Conservation (phyloP, 129 eudicot species). For the Oenanthe sinensis region DNA sequence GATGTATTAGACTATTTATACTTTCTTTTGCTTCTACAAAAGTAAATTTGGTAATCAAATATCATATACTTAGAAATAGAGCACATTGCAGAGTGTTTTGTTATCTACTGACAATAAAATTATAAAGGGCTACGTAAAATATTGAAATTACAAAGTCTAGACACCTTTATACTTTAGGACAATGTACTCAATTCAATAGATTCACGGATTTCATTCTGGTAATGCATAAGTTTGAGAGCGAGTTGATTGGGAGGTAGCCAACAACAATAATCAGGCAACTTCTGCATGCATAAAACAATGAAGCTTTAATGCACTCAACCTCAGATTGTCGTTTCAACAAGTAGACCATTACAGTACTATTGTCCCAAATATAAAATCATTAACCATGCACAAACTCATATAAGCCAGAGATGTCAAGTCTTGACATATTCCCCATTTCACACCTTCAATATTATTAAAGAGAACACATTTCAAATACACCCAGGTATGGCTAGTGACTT, state of each 20-base stretch:
- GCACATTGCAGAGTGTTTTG: background rate
- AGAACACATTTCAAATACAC: background rate
- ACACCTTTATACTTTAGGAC: background rate
- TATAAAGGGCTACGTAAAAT: background rate
- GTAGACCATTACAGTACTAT: background rate
- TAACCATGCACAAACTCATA: background rate
- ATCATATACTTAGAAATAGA: background rate
- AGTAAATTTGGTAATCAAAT: background rate
- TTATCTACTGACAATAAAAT: background rate
- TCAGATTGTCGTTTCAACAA: background rate
- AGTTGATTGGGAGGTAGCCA: background rate
- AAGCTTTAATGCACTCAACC: background rate
- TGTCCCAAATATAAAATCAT: background rate
- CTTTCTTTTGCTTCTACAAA: background rate
- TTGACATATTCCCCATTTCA: background rate
- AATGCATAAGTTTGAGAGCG: background rate
- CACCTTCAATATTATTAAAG: background rate
- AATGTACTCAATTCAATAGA: background rate
- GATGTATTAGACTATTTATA: background rate
- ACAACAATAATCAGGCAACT: background rate
- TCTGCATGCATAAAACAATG: background rate
- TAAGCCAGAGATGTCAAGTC: background rate
- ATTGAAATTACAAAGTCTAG: background rate
- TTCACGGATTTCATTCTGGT: background rate
- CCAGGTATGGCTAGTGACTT: background rate